Evolutionary conservation across 2,329 filamentous ascomycete species (phyloP).

Genomic region (Ophiostoma piceae): DNA sequence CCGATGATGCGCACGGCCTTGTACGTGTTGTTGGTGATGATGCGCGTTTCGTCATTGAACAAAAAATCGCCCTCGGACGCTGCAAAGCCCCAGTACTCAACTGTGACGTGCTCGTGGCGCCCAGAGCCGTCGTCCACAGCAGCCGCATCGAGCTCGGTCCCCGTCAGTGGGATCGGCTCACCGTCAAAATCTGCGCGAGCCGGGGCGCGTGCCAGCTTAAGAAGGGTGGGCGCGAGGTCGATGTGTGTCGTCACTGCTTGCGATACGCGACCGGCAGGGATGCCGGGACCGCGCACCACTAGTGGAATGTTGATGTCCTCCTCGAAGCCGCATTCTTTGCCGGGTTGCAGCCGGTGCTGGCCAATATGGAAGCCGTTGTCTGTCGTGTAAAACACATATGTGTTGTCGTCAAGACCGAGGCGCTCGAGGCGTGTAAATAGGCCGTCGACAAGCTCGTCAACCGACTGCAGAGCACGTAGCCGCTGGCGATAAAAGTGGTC

Average conservation of each 20-base stretch:
- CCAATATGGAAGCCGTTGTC: slow-evolving; percentile 56
- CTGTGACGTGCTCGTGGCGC: slow-evolving; percentile 35
- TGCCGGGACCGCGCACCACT: slow-evolving; percentile 54
- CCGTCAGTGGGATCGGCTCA: neutral
- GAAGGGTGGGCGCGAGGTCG: slow-evolving; percentile 57
- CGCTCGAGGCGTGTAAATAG: slow-evolving; percentile 41
- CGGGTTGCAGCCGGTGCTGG: slow-evolving; percentile 53
- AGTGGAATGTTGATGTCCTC: slow-evolving; percentile 57
- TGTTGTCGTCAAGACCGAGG: slow-evolving; percentile 57
- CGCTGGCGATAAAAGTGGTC: slow-evolving; percentile 50
- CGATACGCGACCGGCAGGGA: slow-evolving; percentile 40
- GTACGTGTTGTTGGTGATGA: slow-evolving; percentile 50
- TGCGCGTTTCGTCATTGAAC: slow-evolving; percentile 26
- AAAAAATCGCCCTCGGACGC: slow-evolving; percentile 36
- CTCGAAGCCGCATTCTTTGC: slow-evolving; percentile 54
- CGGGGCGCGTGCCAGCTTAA: slow-evolving; percentile 33
- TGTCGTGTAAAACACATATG: slow-evolving; percentile 53
- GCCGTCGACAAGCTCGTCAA: slow-evolving; percentile 51
- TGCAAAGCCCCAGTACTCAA: slow-evolving; percentile 52
- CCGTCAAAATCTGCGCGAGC: slow-evolving; percentile 1
- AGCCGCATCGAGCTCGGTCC: neutral
- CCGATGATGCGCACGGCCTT: slow-evolving; percentile 54
- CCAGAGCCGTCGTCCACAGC: neutral
- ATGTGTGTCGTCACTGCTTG: slow-evolving; percentile 54
- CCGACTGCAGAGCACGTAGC: slow-evolving; percentile 48